Evolutionary conservation across 495 filamentous ascomycete species (phyloP), one percentile per base, ranked within the genome.

Genomic region (Apiosordaria backusii): DNA sequence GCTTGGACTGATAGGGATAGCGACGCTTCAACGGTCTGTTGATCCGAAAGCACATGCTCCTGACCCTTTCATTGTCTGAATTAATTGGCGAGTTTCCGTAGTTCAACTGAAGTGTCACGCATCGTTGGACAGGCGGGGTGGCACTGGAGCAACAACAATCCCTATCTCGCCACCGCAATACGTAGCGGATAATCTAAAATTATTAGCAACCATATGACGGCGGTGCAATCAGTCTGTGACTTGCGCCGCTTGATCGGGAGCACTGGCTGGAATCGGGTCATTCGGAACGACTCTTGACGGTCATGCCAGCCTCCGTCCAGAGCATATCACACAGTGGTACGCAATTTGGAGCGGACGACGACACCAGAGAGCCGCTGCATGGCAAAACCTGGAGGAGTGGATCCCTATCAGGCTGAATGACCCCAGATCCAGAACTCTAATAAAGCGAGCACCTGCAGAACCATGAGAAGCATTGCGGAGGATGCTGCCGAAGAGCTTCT

Each of bases 351-450:
- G 50, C 52, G 54, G 68, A 68, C 64, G 53, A 45, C 35, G 27
- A 29, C 27, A 29, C 16, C 52, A 24, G 24, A 24, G 53, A 54
- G 62, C 59, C 15, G 61, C 40, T 27, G 50, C 35, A 45, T 45
- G 62, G 54, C 57, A 57, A 57, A 58, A 52, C 52, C 29, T 58
- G 13, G 7, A 27, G 57, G n/a, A 27, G 59, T 50, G 57, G 60
- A 45, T 59, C 52, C 22, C 24, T 67, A 63, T 66, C 68, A 73
- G 71, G 65, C 73, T 73, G 73, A 71, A 64, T 65, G 67, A 67
- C 73, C 69, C 71, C 69, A 62, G 71, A 73, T 62, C 54, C 59
- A 55, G n/a, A 50, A 40, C 6, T 18, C 57, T 22, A 35, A 60
- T 19, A 55, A 55, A 55, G 52, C 22, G 10, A 23, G 52, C 22